These are phyloP conservation scores for Geranomyces michiganensis DNA, from an alignment of 192 early-diverging fungal genomes.

Conservation along the genomic window DNA sequence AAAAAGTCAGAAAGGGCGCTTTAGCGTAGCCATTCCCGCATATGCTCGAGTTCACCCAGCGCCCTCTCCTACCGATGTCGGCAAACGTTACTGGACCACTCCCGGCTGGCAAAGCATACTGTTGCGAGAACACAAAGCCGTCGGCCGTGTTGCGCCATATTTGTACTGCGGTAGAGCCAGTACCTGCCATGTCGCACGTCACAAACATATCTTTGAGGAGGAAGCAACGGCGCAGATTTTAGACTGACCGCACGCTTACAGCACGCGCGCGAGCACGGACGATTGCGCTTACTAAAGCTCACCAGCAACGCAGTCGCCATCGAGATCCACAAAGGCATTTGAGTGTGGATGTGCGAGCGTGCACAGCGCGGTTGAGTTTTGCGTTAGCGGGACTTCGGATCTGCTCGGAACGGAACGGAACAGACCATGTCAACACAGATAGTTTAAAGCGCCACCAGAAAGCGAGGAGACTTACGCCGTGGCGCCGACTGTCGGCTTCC, in stretches of 20 bases:
- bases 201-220: constrained; percentile 71
- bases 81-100: constrained; percentile 84
- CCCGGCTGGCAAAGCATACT: constrained; percentile 62
- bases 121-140: constrained; percentile 68
- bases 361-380: constrained; percentile 53
- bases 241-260: too few species aligned
- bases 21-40: not conserved
- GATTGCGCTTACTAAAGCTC: not conserved
- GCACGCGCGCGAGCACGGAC: too few species aligned
- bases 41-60: too few species aligned
- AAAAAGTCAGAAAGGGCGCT: too few species aligned
- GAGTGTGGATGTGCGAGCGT: constrained; percentile 78
- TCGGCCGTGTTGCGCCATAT: constrained; percentile 73
- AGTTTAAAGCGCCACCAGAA: too few species aligned
- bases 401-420: not conserved
- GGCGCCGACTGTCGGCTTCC: constrained; percentile 8
- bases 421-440: not conserved
- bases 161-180: constrained; percentile 56
- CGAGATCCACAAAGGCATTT: constrained; percentile 88
- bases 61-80: constrained; percentile 67
- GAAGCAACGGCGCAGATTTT: too few species aligned
- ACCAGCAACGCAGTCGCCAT: constrained; percentile 90
- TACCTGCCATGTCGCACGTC: constrained; percentile 58
- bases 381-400: not conserved
- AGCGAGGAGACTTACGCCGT: not conserved